phyloP scores from a whole-genome alignment of 495 filamentous ascomycete species.

The Neurospora discreta region DNA sequence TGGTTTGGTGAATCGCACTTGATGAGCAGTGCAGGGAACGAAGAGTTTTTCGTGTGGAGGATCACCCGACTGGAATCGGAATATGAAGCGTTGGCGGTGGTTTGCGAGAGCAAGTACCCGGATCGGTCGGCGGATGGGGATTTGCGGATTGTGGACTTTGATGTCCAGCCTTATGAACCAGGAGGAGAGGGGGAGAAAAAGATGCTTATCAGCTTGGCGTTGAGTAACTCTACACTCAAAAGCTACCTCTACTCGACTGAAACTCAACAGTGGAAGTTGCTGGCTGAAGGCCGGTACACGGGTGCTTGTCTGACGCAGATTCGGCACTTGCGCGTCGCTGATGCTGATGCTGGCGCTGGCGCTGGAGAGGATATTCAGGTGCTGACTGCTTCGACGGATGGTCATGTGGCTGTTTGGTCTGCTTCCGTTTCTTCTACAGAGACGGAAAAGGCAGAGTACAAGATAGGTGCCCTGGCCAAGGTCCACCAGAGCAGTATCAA shows the following conservation, averaged over 20 bases:
- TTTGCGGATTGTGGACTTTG: conserved; percentile 67
- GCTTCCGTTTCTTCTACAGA: background rate
- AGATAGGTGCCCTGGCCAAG: conserved; percentile 19
- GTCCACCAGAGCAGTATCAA: conserved; percentile 74
- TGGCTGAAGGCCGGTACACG: conserved; percentile 53
- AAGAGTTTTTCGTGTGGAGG: conserved; percentile 83
- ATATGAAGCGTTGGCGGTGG: conserved; percentile 42
- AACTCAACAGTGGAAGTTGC: conserved; percentile 37
- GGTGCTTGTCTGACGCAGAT: conserved; percentile 72
- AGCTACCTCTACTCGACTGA: conserved; percentile 47
- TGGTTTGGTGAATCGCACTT: conserved; percentile 63
- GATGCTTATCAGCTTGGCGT: conserved; percentile 52
- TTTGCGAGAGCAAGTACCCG: conserved; percentile 51
- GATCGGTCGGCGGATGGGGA: conserved; percentile 52
- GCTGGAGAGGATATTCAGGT: conserved; percentile 35
- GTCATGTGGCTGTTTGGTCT: conserved; percentile 29
- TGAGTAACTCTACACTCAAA: conserved; percentile 70
- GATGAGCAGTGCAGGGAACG: conserved; percentile 73
- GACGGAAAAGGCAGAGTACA: background rate
- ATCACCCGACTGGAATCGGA: conserved; percentile 40
- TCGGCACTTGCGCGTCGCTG: conserved; percentile 32
- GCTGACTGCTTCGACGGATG: conserved; percentile 37
- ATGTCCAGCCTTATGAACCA: conserved; percentile 20
- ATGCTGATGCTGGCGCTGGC: too few species aligned
- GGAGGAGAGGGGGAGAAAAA: conserved; percentile 20